Conservation (phyloP, 2,329 filamentous ascomycete genomes). For the Hymenoscyphus fructigenus region DNA sequence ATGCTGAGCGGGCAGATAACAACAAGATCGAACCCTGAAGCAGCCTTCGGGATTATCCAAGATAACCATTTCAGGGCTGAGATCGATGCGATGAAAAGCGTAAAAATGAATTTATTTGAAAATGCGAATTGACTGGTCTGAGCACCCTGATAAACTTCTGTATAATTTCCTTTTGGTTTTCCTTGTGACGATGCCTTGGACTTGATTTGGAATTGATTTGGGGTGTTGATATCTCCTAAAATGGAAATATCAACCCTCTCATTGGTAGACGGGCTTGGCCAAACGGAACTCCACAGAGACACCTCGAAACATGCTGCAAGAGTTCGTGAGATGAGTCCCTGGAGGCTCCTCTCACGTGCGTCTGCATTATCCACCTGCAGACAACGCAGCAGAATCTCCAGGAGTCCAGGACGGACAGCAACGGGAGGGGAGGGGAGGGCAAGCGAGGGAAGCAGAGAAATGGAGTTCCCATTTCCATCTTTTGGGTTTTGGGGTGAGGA, state of each 20-base stretch:
- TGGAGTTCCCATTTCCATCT: background rate
- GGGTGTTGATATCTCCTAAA: background rate
- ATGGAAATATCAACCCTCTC: background rate
- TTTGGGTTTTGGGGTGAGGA: too few relatives aligned
- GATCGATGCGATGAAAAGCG: background rate
- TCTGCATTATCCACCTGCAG: background rate
- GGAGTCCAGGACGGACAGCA: background rate
- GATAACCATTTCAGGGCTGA: too few relatives aligned
- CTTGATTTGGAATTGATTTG: background rate
- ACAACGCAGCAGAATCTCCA: background rate
- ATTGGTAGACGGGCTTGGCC: background rate
- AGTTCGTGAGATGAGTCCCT: background rate
- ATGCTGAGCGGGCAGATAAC: too few relatives aligned
- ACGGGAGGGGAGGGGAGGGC: too few relatives aligned
- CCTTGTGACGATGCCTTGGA: background rate
- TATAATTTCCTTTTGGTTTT: background rate
- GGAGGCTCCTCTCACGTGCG: conserved; percentile 2
- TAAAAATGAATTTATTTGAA: background rate
- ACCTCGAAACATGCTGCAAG: background rate
- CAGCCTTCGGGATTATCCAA: too few relatives aligned
- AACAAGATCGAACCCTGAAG: too few relatives aligned
- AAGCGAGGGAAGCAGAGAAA: background rate
- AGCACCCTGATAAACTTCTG: background rate
- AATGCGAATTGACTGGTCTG: background rate
- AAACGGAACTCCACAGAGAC: background rate